These are phyloP conservation scores for Carex pumila DNA, from an alignment of 176 grass and related monocot species.

Conservation along the genomic window DNA sequence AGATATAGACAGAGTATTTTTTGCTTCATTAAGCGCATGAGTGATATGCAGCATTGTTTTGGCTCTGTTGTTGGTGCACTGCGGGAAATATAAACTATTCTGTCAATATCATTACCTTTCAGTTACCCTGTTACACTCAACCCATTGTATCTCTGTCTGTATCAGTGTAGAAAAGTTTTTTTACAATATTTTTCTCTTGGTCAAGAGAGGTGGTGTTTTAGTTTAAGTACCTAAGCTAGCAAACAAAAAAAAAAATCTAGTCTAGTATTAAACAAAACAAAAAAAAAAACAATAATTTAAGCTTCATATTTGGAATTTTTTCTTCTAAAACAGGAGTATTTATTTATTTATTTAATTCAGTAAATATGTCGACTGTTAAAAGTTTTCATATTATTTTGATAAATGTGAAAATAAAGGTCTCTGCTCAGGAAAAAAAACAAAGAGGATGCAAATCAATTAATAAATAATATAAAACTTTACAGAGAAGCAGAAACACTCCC, in stretches of 20 bases:
- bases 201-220: background rate
- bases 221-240: background rate
- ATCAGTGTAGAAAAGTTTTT: background rate
- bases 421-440: background rate
- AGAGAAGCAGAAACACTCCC: background rate
- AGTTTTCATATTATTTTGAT: background rate
- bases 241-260: background rate
- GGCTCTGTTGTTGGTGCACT: too few relatives aligned
- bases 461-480: background rate
- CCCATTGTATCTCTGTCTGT: background rate
- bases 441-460: background rate
- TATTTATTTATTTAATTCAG: background rate
- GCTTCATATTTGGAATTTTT: background rate
- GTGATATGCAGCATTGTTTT: too few relatives aligned
- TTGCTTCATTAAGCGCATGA: background rate
- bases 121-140: too few relatives aligned
- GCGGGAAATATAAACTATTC: too few relatives aligned
- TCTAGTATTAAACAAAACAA: background rate
- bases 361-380: background rate
- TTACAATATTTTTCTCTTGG: background rate
- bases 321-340: background rate
- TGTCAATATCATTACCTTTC: too few relatives aligned
- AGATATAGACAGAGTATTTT: background rate
- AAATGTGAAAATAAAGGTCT: background rate
- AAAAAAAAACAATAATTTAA: background rate